A percentile compares a stretch with the other conserved stretches of the same genome.
Evolutionary conservation across 1,284 basidiomycete genomes (phyloP).

Genomic region (Cryptococcus maquisensis): DNA sequence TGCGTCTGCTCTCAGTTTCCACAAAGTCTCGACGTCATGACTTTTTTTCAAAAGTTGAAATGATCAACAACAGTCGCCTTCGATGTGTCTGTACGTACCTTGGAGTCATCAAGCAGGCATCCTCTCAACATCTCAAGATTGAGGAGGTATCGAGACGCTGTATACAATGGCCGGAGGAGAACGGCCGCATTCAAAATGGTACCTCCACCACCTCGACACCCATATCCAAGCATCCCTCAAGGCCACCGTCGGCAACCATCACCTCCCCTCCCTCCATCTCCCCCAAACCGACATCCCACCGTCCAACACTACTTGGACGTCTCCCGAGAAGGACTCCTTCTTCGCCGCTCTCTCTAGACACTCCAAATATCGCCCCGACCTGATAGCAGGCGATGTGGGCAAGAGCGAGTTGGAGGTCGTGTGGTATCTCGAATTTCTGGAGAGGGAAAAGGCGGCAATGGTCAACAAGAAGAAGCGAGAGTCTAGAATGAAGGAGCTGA

Average conservation of each 20-base stretch:
- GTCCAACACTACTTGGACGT: conserved; percentile 60
- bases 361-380: conserved; percentile 66
- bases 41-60: too few relatives aligned
- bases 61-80: too few relatives aligned
- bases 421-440: conserved; percentile 57
- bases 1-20: too few relatives aligned
- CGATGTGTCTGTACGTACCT: too few relatives aligned
- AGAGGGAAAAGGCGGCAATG: conserved; percentile 22
- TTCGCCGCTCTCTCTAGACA: conserved; percentile 62
- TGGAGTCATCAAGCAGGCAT: too few relatives aligned
- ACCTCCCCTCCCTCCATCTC: neutral
- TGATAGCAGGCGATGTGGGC: conserved; percentile 63
- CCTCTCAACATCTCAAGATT: too few relatives aligned
- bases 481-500: neutral
- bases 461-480: conserved; percentile 27
- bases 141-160: too few relatives aligned
- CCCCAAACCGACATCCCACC: conserved; percentile 19
- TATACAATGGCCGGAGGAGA: neutral
- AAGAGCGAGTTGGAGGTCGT: conserved; percentile 62
- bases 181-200: conserved; percentile 6
- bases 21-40: too few relatives aligned
- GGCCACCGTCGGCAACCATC: conserved; percentile 2
- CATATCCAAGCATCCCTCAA: conserved; percentile 8
- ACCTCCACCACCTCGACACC: conserved; percentile 11
- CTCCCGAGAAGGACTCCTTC: conserved; percentile 62